Conservation (phyloP, 495 filamentous ascomycete species). For the Lineolata rhizophorae region DNA sequence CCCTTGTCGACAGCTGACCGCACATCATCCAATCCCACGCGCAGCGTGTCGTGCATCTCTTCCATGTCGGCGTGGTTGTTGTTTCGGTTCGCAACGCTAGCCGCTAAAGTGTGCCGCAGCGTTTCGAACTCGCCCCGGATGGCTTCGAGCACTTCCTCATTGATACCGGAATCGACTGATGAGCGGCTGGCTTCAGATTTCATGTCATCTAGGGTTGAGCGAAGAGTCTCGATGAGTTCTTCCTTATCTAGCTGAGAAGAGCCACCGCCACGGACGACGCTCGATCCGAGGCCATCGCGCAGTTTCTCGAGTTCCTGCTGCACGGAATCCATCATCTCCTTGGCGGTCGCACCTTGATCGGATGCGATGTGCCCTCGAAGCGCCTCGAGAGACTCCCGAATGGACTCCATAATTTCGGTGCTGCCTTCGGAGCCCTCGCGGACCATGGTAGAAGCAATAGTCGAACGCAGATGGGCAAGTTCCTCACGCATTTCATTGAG, state of each 20-base stretch:
- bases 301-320: conserved; percentile 17
- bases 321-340: conserved; percentile 13
- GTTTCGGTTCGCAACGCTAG: conserved; percentile 11
- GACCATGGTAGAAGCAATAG: conserved; percentile 45
- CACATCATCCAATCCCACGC: conserved; percentile 45
- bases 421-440: conserved; percentile 27
- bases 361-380: conserved; percentile 13
- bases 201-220: conserved; percentile 15
- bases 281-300: conserved; percentile 12
- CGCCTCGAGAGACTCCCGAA: conserved; percentile 16
- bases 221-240: conserved; percentile 26
- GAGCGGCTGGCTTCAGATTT: conserved; percentile 3
- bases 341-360: conserved; percentile 12
- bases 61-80: conserved; percentile 17
- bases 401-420: conserved; percentile 33
- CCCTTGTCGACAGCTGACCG: conserved; percentile 40
- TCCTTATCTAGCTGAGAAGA: conserved; percentile 20
- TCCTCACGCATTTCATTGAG: conserved; percentile 19
- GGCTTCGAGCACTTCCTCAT: conserved; percentile 23
- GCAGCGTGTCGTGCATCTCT: conserved; percentile 31
- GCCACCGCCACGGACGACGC: conserved; percentile 11
- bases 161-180: conserved; percentile 7
- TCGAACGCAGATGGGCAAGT: conserved; percentile 46
- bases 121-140: conserved; percentile 21
- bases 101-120: conserved; percentile 13